phyloP scores from a whole-genome alignment of 2,329 filamentous ascomycete genomes.

The Aureobasidium melanogenum region DNA sequence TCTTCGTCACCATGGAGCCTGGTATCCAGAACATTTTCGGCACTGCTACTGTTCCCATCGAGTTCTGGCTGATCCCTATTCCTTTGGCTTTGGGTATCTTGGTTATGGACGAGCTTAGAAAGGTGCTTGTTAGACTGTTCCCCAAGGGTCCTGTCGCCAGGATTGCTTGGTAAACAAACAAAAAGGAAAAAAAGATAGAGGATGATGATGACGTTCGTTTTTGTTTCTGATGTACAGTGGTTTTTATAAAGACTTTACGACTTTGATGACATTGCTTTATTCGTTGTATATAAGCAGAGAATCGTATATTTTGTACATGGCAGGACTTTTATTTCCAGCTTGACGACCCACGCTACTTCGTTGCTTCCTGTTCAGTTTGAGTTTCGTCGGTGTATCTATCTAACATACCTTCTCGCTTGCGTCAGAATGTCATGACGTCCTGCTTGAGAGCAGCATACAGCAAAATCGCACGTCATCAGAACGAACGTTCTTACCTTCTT shows the following conservation, averaged over 20 bases:
- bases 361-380: neutral
- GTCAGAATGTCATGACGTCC: no score
- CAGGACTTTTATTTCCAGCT: neutral
- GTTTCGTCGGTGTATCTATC: neutral
- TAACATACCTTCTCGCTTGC: neutral
- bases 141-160: constrained; percentile 38
- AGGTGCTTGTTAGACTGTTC: constrained; percentile 39
- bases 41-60: constrained; percentile 42
- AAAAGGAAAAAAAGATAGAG: neutral
- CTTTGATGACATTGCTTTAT: neutral
- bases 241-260: neutral
- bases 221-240: neutral
- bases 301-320: neutral
- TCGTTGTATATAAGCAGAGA: neutral
- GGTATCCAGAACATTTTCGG: constrained; percentile 42
- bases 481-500: no score
- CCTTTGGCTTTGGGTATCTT: constrained; percentile 44
- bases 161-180: constrained; percentile 38
- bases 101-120: constrained; percentile 45
- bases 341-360: neutral
- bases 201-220: neutral
- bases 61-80: constrained; percentile 46
- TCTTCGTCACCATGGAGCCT: constrained; percentile 46
- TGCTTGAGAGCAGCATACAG: no score
- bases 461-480: no score